Percentiles rank a stretch among this genome's conserved stretches.
These are phyloP conservation scores for Pseudonectria foliicola DNA, from an alignment of 2,329 filamentous ascomycete genomes.

Conservation along the genomic window DNA sequence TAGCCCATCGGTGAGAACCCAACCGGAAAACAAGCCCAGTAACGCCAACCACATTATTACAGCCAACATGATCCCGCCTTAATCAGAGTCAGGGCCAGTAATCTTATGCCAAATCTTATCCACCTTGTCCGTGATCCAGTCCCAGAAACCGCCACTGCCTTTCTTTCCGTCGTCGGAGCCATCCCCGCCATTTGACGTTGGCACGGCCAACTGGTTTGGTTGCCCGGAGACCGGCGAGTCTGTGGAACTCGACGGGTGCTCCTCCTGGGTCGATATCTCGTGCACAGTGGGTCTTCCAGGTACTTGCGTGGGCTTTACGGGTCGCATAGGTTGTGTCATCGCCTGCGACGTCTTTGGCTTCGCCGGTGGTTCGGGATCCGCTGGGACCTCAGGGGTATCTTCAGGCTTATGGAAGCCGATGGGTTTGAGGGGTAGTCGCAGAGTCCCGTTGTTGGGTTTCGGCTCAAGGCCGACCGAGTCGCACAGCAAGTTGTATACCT, in stretches of 20 bases:
- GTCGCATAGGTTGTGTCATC: no score
- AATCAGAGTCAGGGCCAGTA: slow-evolving; percentile 20
- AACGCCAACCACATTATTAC: neutral
- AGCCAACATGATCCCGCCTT: neutral
- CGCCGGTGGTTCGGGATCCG: slow-evolving; percentile 40
- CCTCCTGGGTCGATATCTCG: no score
- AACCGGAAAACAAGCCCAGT: neutral
- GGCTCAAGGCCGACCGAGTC: slow-evolving; percentile 73
- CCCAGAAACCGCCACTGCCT: slow-evolving; percentile 32
- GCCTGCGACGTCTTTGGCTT: slow-evolving; percentile 6
- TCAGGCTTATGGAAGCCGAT: slow-evolving; percentile 54
- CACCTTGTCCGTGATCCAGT: slow-evolving; percentile 45
- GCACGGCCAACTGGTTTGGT: slow-evolving; percentile 8
- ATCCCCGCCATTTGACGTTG: slow-evolving; percentile 8
- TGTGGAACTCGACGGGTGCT: neutral
- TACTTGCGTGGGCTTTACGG: no score
- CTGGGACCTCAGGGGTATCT: slow-evolving; percentile 40
- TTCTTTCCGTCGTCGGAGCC: slow-evolving; percentile 8
- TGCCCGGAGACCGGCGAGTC: neutral
- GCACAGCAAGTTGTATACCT: slow-evolving; percentile 92
- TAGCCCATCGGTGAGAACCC: neutral
- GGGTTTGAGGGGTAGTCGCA: slow-evolving; percentile 62
- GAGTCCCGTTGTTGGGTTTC: slow-evolving; percentile 78
- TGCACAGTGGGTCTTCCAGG: no score
- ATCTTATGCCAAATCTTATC: slow-evolving; percentile 40